Percentiles rank a stretch among this genome's conserved stretches.
phyloP scores from a whole-genome alignment of 2,329 filamentous ascomycete genomes.

The Curvularia sp. region DNA sequence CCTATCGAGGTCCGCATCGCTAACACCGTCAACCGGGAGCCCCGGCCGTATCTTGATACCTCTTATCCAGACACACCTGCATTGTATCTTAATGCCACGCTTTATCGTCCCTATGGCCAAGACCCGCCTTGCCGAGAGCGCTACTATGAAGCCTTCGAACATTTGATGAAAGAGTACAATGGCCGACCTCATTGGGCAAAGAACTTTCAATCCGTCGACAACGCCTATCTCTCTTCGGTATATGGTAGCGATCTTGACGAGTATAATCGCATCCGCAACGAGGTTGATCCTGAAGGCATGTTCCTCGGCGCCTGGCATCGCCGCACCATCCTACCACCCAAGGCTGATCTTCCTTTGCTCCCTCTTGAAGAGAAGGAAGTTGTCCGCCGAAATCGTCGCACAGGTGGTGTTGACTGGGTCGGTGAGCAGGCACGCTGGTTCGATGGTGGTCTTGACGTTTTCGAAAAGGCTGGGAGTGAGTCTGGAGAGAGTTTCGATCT shows the following conservation, averaged over 20 bases:
- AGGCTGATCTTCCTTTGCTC: slow-evolving; percentile 39
- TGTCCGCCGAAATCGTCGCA: slow-evolving; percentile 40
- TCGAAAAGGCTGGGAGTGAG: slow-evolving; percentile 40
- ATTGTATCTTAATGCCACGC: slow-evolving; percentile 86
- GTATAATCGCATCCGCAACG: slow-evolving; percentile 73
- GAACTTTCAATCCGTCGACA: slow-evolving; percentile 72
- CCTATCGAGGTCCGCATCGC: slow-evolving; percentile 89
- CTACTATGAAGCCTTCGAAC: slow-evolving; percentile 91
- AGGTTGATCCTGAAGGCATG: slow-evolving; percentile 81
- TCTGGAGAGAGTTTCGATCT: slow-evolving; percentile 55
- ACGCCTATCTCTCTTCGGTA: slow-evolving; percentile 68
- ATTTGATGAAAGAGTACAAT: slow-evolving; percentile 84
- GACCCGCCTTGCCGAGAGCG: slow-evolving; percentile 78
- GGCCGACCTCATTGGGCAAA: slow-evolving; percentile 92
- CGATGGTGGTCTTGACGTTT: slow-evolving; percentile 45
- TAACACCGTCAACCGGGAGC: slow-evolving; percentile 65
- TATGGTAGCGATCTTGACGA: slow-evolving; percentile 72
- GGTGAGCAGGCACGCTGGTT: slow-evolving; percentile 50
- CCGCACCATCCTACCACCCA: slow-evolving; percentile 54
- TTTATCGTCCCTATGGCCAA: slow-evolving; percentile 80
- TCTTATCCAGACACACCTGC: slow-evolving; percentile 73
- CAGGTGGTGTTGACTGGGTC: slow-evolving; percentile 50
- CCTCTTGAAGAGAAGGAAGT: slow-evolving; percentile 55
- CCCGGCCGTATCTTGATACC: slow-evolving; percentile 75
- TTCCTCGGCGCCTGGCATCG: slow-evolving; percentile 93